Conservation (phyloP, 371 early-diverging fungal species). For the Mucor ambiguus region DNA sequence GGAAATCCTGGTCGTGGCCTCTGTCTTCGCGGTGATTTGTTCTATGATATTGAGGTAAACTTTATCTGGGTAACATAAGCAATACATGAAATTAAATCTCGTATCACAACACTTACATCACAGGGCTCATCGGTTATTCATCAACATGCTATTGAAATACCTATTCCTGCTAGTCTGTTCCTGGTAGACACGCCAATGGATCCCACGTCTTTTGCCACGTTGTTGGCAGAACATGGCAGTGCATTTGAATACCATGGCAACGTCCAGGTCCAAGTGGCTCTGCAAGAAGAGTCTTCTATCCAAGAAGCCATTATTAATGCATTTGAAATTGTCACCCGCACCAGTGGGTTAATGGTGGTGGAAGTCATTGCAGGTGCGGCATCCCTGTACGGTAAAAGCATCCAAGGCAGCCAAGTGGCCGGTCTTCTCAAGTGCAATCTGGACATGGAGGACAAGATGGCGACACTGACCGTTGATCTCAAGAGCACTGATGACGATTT, state of each 20-base stretch:
- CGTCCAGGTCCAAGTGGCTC: conserved; percentile 27
- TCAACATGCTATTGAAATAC: conserved; percentile 34
- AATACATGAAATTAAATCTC: not conserved
- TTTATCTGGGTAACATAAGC: not conserved
- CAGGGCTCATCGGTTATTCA: conserved; percentile 31
- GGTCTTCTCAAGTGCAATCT: conserved; percentile 68
- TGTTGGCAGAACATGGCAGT: conserved; percentile 56
- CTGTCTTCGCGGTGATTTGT: conserved; percentile 38
- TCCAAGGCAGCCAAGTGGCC: conserved; percentile 68
- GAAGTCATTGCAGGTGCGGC: conserved; percentile 74
- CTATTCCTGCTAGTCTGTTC: conserved; percentile 55
- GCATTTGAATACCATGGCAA: conserved; percentile 52
- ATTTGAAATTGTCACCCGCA: conserved; percentile 50
- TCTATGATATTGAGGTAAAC: conserved; percentile 46
- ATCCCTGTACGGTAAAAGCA: conserved; percentile 69
- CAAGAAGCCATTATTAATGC: conserved; percentile 34
- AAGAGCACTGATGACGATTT: conserved; percentile 71
- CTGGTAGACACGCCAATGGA: conserved; percentile 49
- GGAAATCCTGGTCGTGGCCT: conserved; percentile 40
- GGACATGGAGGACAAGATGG: conserved; percentile 25
- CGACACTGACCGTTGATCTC: conserved; percentile 62
- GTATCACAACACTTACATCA: not conserved
- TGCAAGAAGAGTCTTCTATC: conserved; percentile 24
- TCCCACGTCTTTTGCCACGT: conserved; percentile 55
- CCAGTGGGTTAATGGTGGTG: conserved; percentile 62